Evolutionary conservation across 805 yeast genomes (phyloP).

Genomic region (Millerozyma acaciae): DNA sequence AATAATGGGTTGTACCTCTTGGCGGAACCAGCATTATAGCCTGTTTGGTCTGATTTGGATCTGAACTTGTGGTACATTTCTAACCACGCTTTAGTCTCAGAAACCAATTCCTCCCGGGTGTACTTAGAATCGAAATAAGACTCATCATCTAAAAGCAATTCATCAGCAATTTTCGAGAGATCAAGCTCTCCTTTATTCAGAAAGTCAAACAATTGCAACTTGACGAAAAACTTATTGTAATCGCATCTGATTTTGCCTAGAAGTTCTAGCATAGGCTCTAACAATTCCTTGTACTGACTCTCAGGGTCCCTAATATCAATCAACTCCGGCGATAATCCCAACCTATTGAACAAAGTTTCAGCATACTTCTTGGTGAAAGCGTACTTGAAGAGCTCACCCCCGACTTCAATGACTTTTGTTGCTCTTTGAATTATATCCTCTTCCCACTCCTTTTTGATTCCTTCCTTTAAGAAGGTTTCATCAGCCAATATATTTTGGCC

Average conservation of each 20-base stretch:
- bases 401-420: constrained; percentile 55
- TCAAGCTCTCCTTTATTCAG: constrained; percentile 10
- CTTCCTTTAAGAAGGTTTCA: constrained; percentile 35
- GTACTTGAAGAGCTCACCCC: constrained; percentile 62
- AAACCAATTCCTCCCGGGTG: constrained; percentile 37
- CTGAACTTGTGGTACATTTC: constrained; percentile 43
- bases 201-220: constrained; percentile 48
- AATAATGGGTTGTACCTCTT: constrained; percentile 66
- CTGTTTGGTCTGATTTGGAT: constrained; percentile 28
- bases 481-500: constrained; percentile 51
- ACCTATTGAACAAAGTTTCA: constrained; percentile 53
- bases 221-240: constrained; percentile 73
- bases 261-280: constrained; percentile 60
- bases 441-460: constrained; percentile 47
- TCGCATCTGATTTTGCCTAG: constrained; percentile 64
- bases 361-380: constrained; percentile 58
- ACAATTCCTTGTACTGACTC: constrained; percentile 40
- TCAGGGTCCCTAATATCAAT: constrained; percentile 31
- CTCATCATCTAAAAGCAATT: constrained; percentile 20
- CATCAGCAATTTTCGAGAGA: constrained; percentile 13
- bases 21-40: constrained; percentile 27
- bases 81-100: constrained; percentile 50
- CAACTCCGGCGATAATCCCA: constrained; percentile 54
- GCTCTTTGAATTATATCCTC: constrained; percentile 57
- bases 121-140: constrained; percentile 8